Base-by-base conservation (phyloP, 1,139 yeast genomes). In the Sugiyamaella novakii region DNA sequence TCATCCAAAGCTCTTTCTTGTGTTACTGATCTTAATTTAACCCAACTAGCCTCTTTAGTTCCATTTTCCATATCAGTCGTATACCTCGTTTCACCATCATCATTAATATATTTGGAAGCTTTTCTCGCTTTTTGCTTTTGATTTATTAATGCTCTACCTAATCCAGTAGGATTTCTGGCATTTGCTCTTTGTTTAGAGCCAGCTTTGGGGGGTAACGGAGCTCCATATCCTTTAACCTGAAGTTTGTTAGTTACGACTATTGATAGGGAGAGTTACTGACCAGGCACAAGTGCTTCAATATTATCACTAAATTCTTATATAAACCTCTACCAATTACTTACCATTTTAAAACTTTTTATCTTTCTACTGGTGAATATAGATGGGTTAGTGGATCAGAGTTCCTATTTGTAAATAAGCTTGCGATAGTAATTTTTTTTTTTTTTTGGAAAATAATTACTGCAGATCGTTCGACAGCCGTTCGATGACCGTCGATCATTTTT, bases 1-100 rank as follows among this genome's bases (percentile, higher is more conserved):
- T 92, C 98, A 68, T 94, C 98, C 57, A 94, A 72, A 0, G 97
- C 84, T 59, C 87, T 81, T 67, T 94, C 98, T 62, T 94, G 98
- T 0, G 98, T 92, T 21, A 92, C 95, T 1, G 97, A 88, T 65
- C 94, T 79, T 61, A 92, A 72, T 61, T 89, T 88, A 47, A 87
- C 95, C 95, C 96, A 87, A 55, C 78, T 80, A 11, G 89, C 94
- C 63, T 87, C 95, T 58, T 79, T 86, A 59, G 84, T 83, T 58
- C 86, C 94, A 21, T 7, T 30, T 18, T 56, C 60, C 29, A 54
- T 53, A 18, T 69, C 72, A 2, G 71, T 67, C 3, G 71, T 67
- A 49, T 68, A 66, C 12, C 69, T 54, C 10, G 57, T 45, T 25
- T 54, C 60, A 18, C 60, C 63, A 33, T 87, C 94, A 57, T 94